These are phyloP conservation scores for Polyplosphaeria fusca DNA, from an alignment of 495 filamentous ascomycete species.

Conservation along the genomic window DNA sequence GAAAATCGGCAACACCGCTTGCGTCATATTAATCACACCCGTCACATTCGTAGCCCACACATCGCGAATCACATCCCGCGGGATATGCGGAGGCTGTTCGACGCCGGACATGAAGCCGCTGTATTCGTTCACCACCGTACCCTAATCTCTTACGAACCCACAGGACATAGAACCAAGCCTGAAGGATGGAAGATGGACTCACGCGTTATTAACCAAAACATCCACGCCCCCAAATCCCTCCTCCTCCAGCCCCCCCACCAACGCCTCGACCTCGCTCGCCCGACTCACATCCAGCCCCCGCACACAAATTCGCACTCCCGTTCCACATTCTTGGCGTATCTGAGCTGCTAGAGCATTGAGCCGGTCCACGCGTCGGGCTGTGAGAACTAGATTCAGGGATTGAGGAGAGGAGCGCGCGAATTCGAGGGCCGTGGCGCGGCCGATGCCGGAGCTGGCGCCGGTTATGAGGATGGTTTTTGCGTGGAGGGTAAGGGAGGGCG, in stretches of 20 bases:
- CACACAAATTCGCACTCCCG: slow-evolving; percentile 76
- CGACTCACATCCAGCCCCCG: slow-evolving; percentile 85
- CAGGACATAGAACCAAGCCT: neutral
- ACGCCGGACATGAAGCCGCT: slow-evolving; percentile 84
- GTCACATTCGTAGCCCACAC: slow-evolving; percentile 93
- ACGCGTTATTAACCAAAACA: slow-evolving; percentile 97
- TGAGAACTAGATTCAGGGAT: slow-evolving; percentile 78
- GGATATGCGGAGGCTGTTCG: slow-evolving; percentile 79
- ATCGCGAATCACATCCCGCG: slow-evolving; percentile 71
- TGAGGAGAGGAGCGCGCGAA: slow-evolving; percentile 84
- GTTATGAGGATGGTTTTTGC: slow-evolving; percentile 90
- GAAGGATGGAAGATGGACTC: slow-evolving; percentile 40
- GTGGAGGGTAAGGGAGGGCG: too few species aligned
- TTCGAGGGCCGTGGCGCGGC: slow-evolving; percentile 78
- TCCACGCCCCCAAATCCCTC: slow-evolving; percentile 78
- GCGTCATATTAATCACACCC: slow-evolving; percentile 94
- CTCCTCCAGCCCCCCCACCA: slow-evolving; percentile 70
- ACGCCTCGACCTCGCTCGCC: slow-evolving; percentile 68
- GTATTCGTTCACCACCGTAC: neutral
- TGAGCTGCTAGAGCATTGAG: slow-evolving; percentile 70
- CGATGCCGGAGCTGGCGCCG: slow-evolving; percentile 91
- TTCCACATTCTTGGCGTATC: slow-evolving; percentile 72
- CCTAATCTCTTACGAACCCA: neutral
- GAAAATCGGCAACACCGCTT: slow-evolving; percentile 84
- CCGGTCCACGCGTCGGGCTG: slow-evolving; percentile 75